Conservation (phyloP, 2,329 filamentous ascomycete species). For the Talaromyces sp. region DNA sequence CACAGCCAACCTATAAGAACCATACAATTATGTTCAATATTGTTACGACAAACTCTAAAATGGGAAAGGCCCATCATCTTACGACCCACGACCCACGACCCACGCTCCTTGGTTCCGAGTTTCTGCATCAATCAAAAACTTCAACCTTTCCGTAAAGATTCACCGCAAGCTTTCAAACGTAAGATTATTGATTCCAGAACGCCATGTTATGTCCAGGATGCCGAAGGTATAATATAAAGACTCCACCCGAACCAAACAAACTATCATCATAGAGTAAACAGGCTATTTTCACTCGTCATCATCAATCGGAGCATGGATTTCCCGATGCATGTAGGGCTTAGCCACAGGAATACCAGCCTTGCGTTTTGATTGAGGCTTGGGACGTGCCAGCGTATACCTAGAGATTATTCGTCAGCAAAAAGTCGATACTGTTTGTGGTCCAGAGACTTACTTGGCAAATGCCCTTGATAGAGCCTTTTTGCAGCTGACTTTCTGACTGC, state of each 20-base stretch:
- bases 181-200: slow-evolving; percentile 8
- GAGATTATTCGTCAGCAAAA: slow-evolving; percentile 8
- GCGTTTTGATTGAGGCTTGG: slow-evolving; percentile 40
- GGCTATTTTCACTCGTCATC: slow-evolving; percentile 14
- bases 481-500: slow-evolving; percentile 93
- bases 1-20: not conserved
- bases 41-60: not conserved
- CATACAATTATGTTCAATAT: not conserved
- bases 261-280: slow-evolving; percentile 1
- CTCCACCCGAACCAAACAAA: slow-evolving; percentile 10
- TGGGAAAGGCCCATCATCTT: not conserved
- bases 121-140: not conserved
- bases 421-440: not conserved
- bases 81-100: not conserved
- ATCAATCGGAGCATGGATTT: slow-evolving; percentile 17
- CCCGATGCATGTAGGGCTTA: slow-evolving; percentile 28
- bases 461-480: slow-evolving; percentile 93
- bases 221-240: slow-evolving; percentile 17
- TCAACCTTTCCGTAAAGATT: slow-evolving; percentile 4
- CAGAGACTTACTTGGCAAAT: slow-evolving; percentile 86
- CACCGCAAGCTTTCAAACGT: not conserved
- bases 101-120: not conserved
- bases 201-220: slow-evolving; percentile 16
- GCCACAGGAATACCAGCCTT: slow-evolving; percentile 34
- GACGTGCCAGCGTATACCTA: slow-evolving; percentile 40